phyloP scores from a whole-genome alignment of 371 early-diverging fungal species.

The Gilbertella persicaria region DNA sequence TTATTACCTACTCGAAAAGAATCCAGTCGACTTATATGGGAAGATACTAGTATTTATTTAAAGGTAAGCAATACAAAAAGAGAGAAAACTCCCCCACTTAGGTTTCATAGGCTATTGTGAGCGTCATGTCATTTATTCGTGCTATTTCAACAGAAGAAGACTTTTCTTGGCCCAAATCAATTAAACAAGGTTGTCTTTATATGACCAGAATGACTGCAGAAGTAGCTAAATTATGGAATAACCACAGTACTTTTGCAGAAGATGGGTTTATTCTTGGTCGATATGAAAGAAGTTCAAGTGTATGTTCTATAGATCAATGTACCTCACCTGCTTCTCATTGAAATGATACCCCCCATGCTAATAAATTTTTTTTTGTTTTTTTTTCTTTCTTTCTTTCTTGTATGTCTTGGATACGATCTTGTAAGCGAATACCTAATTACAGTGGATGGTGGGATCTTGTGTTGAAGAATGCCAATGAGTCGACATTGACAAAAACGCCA shows the following conservation, averaged over 20 bases:
- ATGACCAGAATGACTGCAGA: conserved; percentile 53
- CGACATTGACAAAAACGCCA: conserved; percentile 1
- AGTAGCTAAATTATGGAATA: conserved; percentile 52
- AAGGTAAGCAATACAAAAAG: conserved; percentile 25
- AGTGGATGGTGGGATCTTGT: conserved; percentile 42
- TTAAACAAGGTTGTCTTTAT: conserved; percentile 49
- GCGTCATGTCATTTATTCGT: conserved; percentile 42
- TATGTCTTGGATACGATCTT: conserved; percentile 12
- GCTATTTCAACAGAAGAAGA: conserved; percentile 47
- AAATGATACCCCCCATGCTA: not conserved
- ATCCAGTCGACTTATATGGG: conserved; percentile 33
- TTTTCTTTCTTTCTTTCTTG: not conserved
- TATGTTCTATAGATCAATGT: conserved; percentile 5
- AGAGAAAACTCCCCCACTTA: no score
- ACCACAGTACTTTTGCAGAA: conserved; percentile 36
- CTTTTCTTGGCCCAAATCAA: conserved; percentile 42
- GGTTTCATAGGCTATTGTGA: conserved; percentile 35
- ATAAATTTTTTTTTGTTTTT: not conserved
- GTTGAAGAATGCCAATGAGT: conserved; percentile 19
- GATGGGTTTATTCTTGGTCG: conserved; percentile 34
- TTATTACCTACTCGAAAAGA: conserved; percentile 15
- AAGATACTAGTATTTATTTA: conserved; percentile 46
- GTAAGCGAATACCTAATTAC: conserved; percentile 30
- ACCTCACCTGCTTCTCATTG: not conserved
- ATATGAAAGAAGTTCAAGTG: conserved; percentile 16